phyloP scores from a whole-genome alignment of 2,329 filamentous ascomycete species.

The Pseudonectria foliicola region DNA sequence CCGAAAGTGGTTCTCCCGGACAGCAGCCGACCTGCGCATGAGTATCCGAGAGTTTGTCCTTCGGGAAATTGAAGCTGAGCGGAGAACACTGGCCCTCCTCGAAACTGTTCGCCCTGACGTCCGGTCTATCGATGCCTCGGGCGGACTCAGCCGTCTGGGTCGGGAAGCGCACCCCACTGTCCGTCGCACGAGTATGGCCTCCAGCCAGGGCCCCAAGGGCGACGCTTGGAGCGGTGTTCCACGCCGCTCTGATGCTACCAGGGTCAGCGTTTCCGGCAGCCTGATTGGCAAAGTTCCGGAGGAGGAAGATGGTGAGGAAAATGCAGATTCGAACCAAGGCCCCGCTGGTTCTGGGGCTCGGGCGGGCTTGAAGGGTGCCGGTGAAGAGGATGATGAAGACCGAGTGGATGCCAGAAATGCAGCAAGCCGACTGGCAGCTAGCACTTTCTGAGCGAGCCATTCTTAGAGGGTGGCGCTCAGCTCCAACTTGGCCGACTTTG shows the following conservation, averaged over 20 bases:
- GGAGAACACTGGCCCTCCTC: conserved; percentile 83
- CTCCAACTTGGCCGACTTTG: conserved; percentile 12
- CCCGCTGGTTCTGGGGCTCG: conserved; percentile 32
- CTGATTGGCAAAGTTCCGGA: conserved; percentile 59
- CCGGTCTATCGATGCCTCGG: conserved; percentile 82
- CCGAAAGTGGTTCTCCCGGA: conserved; percentile 83
- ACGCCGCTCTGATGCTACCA: conserved; percentile 69
- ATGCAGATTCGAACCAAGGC: conserved; percentile 29
- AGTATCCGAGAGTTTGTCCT: conserved; percentile 89
- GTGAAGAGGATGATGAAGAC: conserved; percentile 86
- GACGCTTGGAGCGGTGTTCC: conserved; percentile 96
- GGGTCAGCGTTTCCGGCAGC: conserved; percentile 68
- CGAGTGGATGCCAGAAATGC: conserved; percentile 92
- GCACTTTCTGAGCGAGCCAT: conserved; percentile 63
- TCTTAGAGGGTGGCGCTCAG: conserved; percentile 9
- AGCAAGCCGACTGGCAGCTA: conserved; percentile 85
- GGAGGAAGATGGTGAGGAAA: conserved; percentile 46
- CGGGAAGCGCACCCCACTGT: conserved; percentile 74
- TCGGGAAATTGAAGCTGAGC: conserved; percentile 91
- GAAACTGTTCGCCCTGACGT: conserved; percentile 92
- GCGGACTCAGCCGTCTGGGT: conserved; percentile 82
- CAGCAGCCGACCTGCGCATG: conserved; percentile 71
- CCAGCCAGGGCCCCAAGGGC: conserved; percentile 93
- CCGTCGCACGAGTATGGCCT: conserved; percentile 69
- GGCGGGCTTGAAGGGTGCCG: conserved; percentile 50